A percentile compares a stretch with the other conserved stretches of the same genome.
Evolutionary conservation across 805 yeast genomes (phyloP).

Genomic region (Suhomyces pyralidae): DNA sequence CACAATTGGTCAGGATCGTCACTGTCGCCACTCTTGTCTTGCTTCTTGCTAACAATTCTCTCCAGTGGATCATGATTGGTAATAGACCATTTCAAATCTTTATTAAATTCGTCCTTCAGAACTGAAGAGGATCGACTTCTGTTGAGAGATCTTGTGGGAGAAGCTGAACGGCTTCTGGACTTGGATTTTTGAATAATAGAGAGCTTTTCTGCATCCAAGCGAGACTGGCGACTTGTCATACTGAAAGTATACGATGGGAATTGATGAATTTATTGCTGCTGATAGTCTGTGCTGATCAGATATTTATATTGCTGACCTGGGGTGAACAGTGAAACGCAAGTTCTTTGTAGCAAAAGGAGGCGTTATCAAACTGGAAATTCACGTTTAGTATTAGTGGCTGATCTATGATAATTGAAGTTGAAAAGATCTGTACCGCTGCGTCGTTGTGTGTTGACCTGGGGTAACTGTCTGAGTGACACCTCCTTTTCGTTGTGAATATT

Average conservation of each 20-base stretch:
- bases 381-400: neutral
- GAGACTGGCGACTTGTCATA: slow-evolving; percentile 33
- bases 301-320: neutral
- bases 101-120: slow-evolving; percentile 35
- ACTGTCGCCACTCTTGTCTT: slow-evolving; percentile 6
- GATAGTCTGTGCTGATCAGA: neutral
- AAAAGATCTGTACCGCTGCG: neutral
- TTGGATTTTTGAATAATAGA: slow-evolving; percentile 38
- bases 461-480: neutral
- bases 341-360: neutral
- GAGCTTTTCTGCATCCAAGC: slow-evolving; percentile 41
- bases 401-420: neutral
- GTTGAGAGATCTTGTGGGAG: slow-evolving; percentile 29
- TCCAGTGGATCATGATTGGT: slow-evolving; percentile 74
- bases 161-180: slow-evolving; percentile 37
- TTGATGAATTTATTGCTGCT: neutral
- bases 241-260: neutral
- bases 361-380: neutral
- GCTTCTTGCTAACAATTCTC: slow-evolving; percentile 25
- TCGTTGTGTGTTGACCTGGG: neutral
- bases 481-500: neutral
- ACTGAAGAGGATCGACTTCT: slow-evolving; percentile 34
- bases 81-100: slow-evolving; percentile 60
- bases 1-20: slow-evolving; percentile 15
- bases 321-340: neutral